phyloP scores from a whole-genome alignment of 1,284 basidiomycete genomes.

The Anthracocystis setariae region DNA sequence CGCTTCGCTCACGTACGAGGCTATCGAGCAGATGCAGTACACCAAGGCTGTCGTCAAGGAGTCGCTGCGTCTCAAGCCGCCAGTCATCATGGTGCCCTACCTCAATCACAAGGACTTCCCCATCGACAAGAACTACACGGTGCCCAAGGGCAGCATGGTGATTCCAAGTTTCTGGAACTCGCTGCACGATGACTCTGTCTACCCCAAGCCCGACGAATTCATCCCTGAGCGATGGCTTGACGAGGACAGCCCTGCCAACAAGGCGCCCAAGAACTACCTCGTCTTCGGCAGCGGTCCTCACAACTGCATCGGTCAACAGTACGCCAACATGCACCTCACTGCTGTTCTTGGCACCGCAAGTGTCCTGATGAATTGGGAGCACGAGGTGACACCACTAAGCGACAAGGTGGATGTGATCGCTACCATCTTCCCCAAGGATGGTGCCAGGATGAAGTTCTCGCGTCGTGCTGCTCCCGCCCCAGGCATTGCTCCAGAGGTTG shows the following conservation, averaged over 20 bases:
- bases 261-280: slow-evolving; percentile 92
- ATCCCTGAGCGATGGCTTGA: slow-evolving; percentile 93
- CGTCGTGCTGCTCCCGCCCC: slow-evolving; percentile 53
- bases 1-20: slow-evolving; percentile 84
- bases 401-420: slow-evolving; percentile 74
- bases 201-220: slow-evolving; percentile 86
- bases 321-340: slow-evolving; percentile 90
- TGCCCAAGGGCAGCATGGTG: slow-evolving; percentile 89
- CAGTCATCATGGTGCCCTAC: slow-evolving; percentile 86
- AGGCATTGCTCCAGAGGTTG: slow-evolving; percentile 55
- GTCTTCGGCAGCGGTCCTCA: slow-evolving; percentile 90
- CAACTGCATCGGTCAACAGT: slow-evolving; percentile 88
- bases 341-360: slow-evolving; percentile 86
- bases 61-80: slow-evolving; percentile 86
- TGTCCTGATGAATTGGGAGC: slow-evolving; percentile 86
- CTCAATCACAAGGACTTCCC: slow-evolving; percentile 88
- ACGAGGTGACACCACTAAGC: slow-evolving; percentile 81
- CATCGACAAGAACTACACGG: slow-evolving; percentile 87
- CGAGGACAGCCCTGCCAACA: slow-evolving; percentile 83
- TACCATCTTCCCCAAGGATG: slow-evolving; percentile 90
- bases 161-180: slow-evolving; percentile 95
- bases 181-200: slow-evolving; percentile 87
- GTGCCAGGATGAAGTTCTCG: slow-evolving; percentile 80
- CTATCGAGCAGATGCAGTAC: slow-evolving; percentile 92
- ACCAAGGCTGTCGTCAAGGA: slow-evolving; percentile 91